Base-by-base conservation (phyloP, 2,329 filamentous ascomycete species). In the Xylaria sp. region DNA sequence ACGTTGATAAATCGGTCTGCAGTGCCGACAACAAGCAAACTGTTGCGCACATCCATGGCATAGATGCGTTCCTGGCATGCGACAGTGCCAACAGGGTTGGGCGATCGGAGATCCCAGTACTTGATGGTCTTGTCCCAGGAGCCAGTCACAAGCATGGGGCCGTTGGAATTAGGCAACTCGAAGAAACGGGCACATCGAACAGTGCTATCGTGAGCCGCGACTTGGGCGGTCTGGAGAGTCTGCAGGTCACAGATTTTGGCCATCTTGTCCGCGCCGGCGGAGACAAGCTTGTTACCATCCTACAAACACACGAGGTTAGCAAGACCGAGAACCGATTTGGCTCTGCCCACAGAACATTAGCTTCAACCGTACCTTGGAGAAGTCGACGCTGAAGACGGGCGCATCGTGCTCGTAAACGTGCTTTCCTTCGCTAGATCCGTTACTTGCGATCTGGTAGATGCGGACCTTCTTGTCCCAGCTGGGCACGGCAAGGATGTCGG, bases 401-500 rank as follows among this genome's bases (percentile, higher is more conserved):
- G 83, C 90, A 66, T 91, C 88, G 76, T 95, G 91, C 67, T 95
- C 89, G 71, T 94, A 95, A 60, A 88, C 79, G 64, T 91, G 91
- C 71, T 92, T 93, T 54, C 91, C 92, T 72, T 91, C 85, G 70
- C 89, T 93, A 72, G 89, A 84, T 49, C 92, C 91, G 66, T 85
- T 85, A 59, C 76, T 77, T 65, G 88, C 85, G 72, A 97, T 91
- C 75, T 97, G 91, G 78, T 97, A 99, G 72, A 99, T 93, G 71
- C 92, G 89, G 64, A 97, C 91, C 75, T 96, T 96, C 79, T 95
- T 96, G 77, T 99, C 94, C 94, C 94, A 99, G 69, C 91, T 96
- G 52, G 91, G 80, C 42, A 97, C 90, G 23, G 93, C 92, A 16
- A 99, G 81, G 72, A 95, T 89, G 69, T 97, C 91, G 69, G 74